Conservation (phyloP, 306 rosid species). For the Sicyos baderoa region DNA sequence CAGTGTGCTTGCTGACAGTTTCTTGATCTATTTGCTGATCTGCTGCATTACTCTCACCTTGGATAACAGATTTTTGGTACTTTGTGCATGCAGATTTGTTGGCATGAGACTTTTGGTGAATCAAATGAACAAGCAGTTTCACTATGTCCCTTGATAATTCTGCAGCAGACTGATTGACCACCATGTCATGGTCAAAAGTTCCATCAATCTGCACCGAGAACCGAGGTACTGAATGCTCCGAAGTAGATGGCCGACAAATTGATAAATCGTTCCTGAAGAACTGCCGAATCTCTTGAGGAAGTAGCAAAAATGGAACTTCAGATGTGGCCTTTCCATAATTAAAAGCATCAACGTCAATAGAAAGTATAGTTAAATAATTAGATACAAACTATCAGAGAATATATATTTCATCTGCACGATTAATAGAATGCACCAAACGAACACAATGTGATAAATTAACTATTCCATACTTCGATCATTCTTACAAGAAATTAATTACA, state of each 20-base stretch:
- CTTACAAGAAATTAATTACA: background rate
- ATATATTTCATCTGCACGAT: background rate
- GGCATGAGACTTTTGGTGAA: conserved; percentile 64
- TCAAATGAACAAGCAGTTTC: conserved; percentile 56
- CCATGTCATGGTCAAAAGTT: conserved; percentile 44
- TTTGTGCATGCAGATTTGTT: conserved; percentile 25
- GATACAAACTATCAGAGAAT: background rate
- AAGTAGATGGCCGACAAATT: conserved; percentile 37
- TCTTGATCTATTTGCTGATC: conserved; percentile 28
- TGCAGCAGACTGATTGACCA: conserved; percentile 45
- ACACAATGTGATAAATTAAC: background rate
- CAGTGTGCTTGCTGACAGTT: conserved; percentile 24
- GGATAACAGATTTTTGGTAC: conserved; percentile 23
- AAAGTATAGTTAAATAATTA: background rate
- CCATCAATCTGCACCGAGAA: conserved; percentile 64
- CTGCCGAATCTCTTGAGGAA: conserved; percentile 53
- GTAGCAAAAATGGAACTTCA: conserved; percentile 52
- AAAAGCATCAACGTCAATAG: conserved; percentile 19
- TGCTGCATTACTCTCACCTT: conserved; percentile 24
- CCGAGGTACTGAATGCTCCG: conserved; percentile 51
- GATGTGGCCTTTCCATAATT: conserved; percentile 65
- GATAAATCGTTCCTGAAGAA: conserved; percentile 54
- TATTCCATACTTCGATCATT: background rate
- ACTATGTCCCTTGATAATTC: conserved; percentile 59
- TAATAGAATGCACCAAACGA: conserved; percentile 6